phyloP scores from a whole-genome alignment of 2,329 filamentous ascomycete species.

The Fusarium subglutinans region DNA sequence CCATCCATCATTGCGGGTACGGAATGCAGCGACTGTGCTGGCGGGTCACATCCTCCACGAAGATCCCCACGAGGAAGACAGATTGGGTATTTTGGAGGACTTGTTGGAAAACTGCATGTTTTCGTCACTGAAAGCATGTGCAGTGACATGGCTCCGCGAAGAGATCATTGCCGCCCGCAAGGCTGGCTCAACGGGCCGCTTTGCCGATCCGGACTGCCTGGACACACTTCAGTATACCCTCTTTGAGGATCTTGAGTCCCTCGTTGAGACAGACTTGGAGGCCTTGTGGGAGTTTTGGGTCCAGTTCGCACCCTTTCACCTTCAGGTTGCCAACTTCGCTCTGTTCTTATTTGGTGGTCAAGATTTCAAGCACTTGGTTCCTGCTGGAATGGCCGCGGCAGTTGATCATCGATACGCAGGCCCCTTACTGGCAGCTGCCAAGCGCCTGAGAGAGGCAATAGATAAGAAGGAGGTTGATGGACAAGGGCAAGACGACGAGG shows the following conservation, averaged over 20 bases:
- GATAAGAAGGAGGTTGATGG: slow-evolving; percentile 47
- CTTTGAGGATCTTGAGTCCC: slow-evolving; percentile 64
- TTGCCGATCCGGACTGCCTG: slow-evolving; percentile 64
- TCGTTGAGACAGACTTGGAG: slow-evolving; percentile 54
- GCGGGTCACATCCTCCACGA: slow-evolving; percentile 66
- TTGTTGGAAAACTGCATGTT: slow-evolving; percentile 73
- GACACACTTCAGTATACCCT: slow-evolving; percentile 69
- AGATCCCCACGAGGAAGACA: slow-evolving; percentile 66
- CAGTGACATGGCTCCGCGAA: slow-evolving; percentile 71
- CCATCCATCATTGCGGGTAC: slow-evolving; percentile 62
- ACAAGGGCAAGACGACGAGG: slow-evolving; percentile 42
- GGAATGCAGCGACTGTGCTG: slow-evolving; percentile 63
- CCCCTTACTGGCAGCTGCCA: slow-evolving; percentile 59
- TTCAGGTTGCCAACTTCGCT: slow-evolving; percentile 70
- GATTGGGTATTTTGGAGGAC: slow-evolving; percentile 70
- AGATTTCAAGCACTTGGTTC: slow-evolving; percentile 59
- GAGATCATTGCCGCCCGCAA: slow-evolving; percentile 62
- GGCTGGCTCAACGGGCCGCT: slow-evolving; percentile 49
- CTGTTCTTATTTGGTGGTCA: slow-evolving; percentile 62
- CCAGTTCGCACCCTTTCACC: slow-evolving; percentile 62
- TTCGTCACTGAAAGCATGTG: slow-evolving; percentile 68
- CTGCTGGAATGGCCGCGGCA: slow-evolving; percentile 64
- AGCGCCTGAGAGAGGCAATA: slow-evolving; percentile 46
- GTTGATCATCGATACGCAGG: slow-evolving; percentile 68
- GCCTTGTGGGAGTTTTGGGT: slow-evolving; percentile 62